These are phyloP conservation scores for Gautieria morchelliformis DNA, from an alignment of 768 basidiomycete genomes.

Conservation along the genomic window DNA sequence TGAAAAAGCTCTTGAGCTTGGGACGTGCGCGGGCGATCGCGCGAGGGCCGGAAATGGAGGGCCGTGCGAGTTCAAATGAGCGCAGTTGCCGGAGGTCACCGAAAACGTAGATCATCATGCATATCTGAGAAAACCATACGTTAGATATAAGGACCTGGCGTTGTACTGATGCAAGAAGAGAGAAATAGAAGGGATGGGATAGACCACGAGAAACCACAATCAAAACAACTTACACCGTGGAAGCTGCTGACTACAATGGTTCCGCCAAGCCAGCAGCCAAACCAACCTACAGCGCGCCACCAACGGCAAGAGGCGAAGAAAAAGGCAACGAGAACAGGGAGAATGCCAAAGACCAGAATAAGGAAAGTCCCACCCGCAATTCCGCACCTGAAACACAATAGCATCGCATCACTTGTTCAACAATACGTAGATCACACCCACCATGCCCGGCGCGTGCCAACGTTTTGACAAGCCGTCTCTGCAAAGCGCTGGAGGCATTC, in stretches of 20 bases:
- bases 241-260: constrained; percentile 52
- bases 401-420: no score
- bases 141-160: no score
- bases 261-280: constrained; percentile 63
- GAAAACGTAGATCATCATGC: constrained; percentile 70
- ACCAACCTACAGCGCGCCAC: constrained; percentile 49
- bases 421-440: no score
- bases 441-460: constrained; percentile 54
- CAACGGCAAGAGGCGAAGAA: constrained; percentile 37
- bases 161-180: not conserved
- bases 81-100: constrained; percentile 72
- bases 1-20: constrained; percentile 2
- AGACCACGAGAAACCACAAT: no score
- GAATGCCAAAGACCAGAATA: constrained; percentile 35
- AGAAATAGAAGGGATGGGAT: not conserved
- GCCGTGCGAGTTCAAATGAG: constrained; percentile 67
- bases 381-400: constrained; percentile 27
- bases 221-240: constrained; percentile 41
- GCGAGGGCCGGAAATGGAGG: constrained; percentile 22
- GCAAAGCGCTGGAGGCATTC: constrained; percentile 60
- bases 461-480: constrained; percentile 54
- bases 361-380: constrained; percentile 51
- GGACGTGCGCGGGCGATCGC: constrained; percentile 7
- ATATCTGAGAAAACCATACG: constrained; percentile 25
- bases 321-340: constrained; percentile 28